Evolutionary conservation across 2,329 filamentous ascomycete species (phyloP).

Genomic region (Fusarium dimerum): DNA sequence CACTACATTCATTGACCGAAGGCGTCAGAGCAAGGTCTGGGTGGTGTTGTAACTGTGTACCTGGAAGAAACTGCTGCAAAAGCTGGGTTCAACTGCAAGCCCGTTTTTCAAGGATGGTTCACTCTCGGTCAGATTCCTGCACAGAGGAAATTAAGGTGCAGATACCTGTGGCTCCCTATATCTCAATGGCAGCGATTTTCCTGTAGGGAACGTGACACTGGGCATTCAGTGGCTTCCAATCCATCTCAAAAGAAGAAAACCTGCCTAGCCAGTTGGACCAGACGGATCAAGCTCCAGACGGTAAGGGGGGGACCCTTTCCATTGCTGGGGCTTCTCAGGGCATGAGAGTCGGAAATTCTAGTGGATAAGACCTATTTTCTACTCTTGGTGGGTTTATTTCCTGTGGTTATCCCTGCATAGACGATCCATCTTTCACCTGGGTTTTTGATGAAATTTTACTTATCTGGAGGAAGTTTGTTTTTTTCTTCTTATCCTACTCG

Average conservation of each 20-base stretch:
- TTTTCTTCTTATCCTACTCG: not conserved
- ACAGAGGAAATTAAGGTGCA: not conserved
- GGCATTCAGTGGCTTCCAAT: slow-evolving; percentile 24
- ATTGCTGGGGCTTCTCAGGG: not conserved
- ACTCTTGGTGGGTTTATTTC: slow-evolving; percentile 24
- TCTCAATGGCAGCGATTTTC: no score
- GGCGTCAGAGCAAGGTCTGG: not conserved
- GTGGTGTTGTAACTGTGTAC: no score
- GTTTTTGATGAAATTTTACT: not conserved
- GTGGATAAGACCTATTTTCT: slow-evolving; percentile 20
- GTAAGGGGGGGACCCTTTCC: not conserved
- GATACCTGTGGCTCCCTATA: no score
- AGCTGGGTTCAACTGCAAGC: not conserved
- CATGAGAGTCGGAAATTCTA: slow-evolving; percentile 21
- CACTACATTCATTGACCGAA: not conserved
- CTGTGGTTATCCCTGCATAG: slow-evolving; percentile 32
- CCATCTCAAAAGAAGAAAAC: slow-evolving; percentile 27
- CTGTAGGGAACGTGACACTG: slow-evolving; percentile 18
- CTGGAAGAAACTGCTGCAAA: not conserved
- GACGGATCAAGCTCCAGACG: no score
- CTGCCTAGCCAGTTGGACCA: not conserved
- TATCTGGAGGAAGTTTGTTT: not conserved
- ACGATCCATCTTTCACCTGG: slow-evolving; percentile 31
- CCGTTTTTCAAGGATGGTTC: not conserved
- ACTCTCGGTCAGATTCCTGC: not conserved